A percentile compares a stretch with the other conserved stretches of the same genome.
Conservation (phyloP, 148 eudicot genomes). For the Mesembryanthemum crystallinum region DNA sequence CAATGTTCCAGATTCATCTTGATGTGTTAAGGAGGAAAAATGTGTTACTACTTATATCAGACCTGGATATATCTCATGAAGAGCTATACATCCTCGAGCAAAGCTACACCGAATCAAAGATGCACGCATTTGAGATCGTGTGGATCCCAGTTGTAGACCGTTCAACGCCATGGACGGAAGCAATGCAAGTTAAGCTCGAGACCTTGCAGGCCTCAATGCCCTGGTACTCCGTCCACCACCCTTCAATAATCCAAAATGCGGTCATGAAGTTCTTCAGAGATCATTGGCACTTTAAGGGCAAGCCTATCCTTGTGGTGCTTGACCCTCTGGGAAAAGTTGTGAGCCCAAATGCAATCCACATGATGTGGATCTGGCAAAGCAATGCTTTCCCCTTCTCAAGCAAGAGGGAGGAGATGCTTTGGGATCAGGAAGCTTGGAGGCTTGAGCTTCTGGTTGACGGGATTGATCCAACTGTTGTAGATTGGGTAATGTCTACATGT, state of each 20-base stretch:
- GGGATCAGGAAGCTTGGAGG: constrained; percentile 62
- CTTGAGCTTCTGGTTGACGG: constrained; percentile 53
- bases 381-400: constrained; percentile 66
- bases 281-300: constrained; percentile 52
- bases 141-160: constrained; percentile 63
- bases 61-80: constrained; percentile 51
- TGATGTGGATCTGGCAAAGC: constrained; percentile 84
- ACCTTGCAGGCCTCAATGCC: constrained; percentile 47
- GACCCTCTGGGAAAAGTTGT: constrained; percentile 58
- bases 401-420: constrained; percentile 44
- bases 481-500: constrained; percentile 55
- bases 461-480: constrained; percentile 42
- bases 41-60: constrained; percentile 59
- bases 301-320: constrained; percentile 58
- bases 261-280: constrained; percentile 43
- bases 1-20: constrained; percentile 35
- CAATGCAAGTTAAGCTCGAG: constrained; percentile 38
- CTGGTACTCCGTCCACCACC: constrained; percentile 64
- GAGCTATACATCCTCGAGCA: constrained; percentile 65
- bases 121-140: constrained; percentile 51
- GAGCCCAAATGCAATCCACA: constrained; percentile 65
- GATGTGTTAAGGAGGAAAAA: constrained; percentile 55
- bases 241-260: constrained; percentile 35
- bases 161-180: constrained; percentile 39
- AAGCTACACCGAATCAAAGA: constrained; percentile 47